A percentile compares a stretch with the other conserved stretches of the same genome.
Conservation (phyloP, 1,139 yeast genomes). For the Saccharomyces pastorianus region DNA sequence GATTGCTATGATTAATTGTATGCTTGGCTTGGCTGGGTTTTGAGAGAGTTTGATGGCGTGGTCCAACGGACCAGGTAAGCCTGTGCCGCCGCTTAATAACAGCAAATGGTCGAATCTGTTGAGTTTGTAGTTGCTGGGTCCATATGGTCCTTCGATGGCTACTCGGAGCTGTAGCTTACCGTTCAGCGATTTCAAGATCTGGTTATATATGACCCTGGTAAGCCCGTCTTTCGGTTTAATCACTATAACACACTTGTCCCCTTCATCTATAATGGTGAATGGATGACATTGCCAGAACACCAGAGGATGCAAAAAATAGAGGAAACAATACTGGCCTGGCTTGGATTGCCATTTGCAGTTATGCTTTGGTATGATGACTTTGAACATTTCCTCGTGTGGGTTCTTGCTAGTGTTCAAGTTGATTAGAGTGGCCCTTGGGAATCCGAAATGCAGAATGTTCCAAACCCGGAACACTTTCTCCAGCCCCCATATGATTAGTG, state of each 20-base stretch:
- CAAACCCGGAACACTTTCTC: slow-evolving; percentile 48
- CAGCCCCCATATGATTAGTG: slow-evolving; percentile 54
- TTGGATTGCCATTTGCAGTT: slow-evolving; percentile 30
- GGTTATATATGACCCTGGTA: slow-evolving; percentile 33
- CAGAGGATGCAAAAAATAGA: slow-evolving; percentile 21
- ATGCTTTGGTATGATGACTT: slow-evolving; percentile 31
- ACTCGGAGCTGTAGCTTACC: slow-evolving; percentile 30
- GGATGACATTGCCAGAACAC: slow-evolving; percentile 72
- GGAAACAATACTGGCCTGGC: slow-evolving; percentile 28
- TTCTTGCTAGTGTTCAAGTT: background rate
- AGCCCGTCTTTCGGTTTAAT: slow-evolving; percentile 43
- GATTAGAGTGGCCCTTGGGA: slow-evolving; percentile 36
- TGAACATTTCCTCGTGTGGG: slow-evolving; percentile 5
- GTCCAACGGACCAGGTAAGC: slow-evolving; percentile 53
- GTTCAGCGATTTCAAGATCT: slow-evolving; percentile 8
- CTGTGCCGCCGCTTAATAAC: slow-evolving; percentile 65
- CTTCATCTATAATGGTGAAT: slow-evolving; percentile 45
- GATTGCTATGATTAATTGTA: background rate
- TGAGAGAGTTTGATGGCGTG: slow-evolving; percentile 19
- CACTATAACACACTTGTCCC: slow-evolving; percentile 36
- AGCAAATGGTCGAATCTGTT: slow-evolving; percentile 41
- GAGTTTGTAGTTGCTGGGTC: slow-evolving; percentile 22
- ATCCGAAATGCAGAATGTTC: slow-evolving; percentile 42
- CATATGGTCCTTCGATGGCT: slow-evolving; percentile 60
- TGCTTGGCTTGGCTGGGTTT: background rate